Conservation (phyloP, 2,329 filamentous ascomycete species). For the Ceratocystis smalleyi region DNA sequence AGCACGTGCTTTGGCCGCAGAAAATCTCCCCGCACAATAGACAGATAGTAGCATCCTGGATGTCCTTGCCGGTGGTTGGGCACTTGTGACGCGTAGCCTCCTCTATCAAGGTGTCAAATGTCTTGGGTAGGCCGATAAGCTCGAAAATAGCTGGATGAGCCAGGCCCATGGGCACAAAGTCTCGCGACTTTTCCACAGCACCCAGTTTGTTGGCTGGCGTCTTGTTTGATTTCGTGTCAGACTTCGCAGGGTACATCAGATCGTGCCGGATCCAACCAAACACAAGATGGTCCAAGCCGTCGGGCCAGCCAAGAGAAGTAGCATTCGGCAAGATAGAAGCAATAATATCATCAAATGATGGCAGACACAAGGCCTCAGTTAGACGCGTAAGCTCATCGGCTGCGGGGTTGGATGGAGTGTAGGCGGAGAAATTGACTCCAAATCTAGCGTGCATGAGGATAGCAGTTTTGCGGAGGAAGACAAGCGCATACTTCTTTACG, state of each 20-base stretch:
- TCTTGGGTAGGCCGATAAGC: slow-evolving; percentile 77
- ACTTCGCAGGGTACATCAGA: slow-evolving; percentile 25
- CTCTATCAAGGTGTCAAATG: slow-evolving; percentile 84
- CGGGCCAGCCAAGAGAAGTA: slow-evolving; percentile 21
- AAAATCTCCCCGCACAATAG: slow-evolving; percentile 95
- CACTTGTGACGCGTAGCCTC: slow-evolving; percentile 73
- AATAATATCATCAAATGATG: slow-evolving; percentile 66
- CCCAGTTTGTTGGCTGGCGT: not conserved
- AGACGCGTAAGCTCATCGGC: slow-evolving; percentile 70
- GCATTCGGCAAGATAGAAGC: slow-evolving; percentile 35
- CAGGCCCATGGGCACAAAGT: slow-evolving; percentile 29
- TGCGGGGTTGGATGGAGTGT: slow-evolving; percentile 46
- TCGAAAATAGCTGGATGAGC: slow-evolving; percentile 89
- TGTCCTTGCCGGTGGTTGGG: slow-evolving; percentile 77
- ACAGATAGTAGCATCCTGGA: slow-evolving; percentile 81
- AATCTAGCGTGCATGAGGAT: slow-evolving; percentile 78
- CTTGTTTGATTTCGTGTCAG: not conserved
- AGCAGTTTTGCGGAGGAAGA: slow-evolving; percentile 71
- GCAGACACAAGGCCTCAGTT: slow-evolving; percentile 58
- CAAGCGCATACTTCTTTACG: slow-evolving; percentile 69
- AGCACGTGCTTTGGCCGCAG: slow-evolving; percentile 88
- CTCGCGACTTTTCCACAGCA: not conserved
- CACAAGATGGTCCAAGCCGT: slow-evolving; percentile 27
- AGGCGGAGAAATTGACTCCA: slow-evolving; percentile 70
- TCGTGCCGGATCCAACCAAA: slow-evolving; percentile 62